Percentiles rank a stretch among this genome's conserved stretches.
Evolutionary conservation across 192 early-diverging fungal species (phyloP).

Genomic region (Coemansia sp.): DNA sequence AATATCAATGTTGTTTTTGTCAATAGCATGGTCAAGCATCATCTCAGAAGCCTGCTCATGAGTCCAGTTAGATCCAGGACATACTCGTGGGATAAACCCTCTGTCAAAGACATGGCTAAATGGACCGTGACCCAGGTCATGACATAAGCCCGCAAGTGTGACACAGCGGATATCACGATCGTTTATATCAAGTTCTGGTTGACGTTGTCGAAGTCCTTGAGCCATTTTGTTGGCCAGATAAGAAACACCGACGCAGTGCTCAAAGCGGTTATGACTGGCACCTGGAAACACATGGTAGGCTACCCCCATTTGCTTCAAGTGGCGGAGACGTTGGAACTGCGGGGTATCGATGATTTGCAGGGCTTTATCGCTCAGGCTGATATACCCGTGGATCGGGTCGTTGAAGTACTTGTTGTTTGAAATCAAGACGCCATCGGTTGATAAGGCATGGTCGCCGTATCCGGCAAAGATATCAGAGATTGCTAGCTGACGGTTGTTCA

Average conservation of each 20-base stretch:
- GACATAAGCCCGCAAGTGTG: constrained; percentile 85
- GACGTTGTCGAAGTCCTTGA: constrained; percentile 62
- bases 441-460: no score
- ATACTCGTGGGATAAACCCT: constrained; percentile 68
- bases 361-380: constrained; percentile 62
- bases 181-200: constrained; percentile 79
- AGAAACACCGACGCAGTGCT: constrained; percentile 87
- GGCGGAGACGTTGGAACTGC: constrained; percentile 94
- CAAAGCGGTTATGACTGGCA: constrained; percentile 91
- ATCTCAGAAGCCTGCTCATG: constrained; percentile 79
- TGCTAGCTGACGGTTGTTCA: no score
- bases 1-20: constrained; percentile 66
- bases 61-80: constrained; percentile 57
- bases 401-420: constrained; percentile 45
- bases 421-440: no score
- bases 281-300: constrained; percentile 91
- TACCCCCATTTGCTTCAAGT: constrained; percentile 86
- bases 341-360: constrained; percentile 83
- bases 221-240: constrained; percentile 78
- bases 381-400: constrained; percentile 59
- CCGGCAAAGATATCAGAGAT: no score
- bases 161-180: constrained; percentile 81
- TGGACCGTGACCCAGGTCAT: constrained; percentile 95
- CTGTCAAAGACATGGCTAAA: constrained; percentile 95
- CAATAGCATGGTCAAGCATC: constrained; percentile 82